These are phyloP conservation scores for Glomus cerebriforme DNA, from an alignment of 192 early-diverging fungal genomes.

Conservation along the genomic window DNA sequence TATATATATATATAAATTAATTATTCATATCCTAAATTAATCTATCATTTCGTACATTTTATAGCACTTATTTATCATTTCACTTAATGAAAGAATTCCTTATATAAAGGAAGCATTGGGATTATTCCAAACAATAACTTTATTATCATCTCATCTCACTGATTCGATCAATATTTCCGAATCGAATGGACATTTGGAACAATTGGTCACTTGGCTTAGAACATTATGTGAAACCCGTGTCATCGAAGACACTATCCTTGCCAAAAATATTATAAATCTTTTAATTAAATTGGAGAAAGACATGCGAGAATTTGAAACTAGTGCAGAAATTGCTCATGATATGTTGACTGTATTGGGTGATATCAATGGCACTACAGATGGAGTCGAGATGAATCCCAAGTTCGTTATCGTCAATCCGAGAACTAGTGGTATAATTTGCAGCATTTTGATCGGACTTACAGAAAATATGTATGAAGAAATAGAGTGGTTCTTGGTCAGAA, in stretches of 20 bases:
- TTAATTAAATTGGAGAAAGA: constrained; percentile 43
- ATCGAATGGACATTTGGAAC: constrained; percentile 32
- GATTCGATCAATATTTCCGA: constrained; percentile 2
- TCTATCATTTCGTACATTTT: neutral
- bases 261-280: constrained; percentile 44
- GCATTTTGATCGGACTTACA: constrained; percentile 45
- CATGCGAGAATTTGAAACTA: constrained; percentile 35
- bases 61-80: constrained; percentile 38
- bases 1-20: neutral
- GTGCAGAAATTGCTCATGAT: constrained; percentile 39
- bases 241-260: constrained; percentile 44
- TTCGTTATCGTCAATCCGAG: constrained; percentile 50
- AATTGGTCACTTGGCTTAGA: constrained; percentile 46
- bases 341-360: constrained; percentile 27
- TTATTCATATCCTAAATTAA: neutral
- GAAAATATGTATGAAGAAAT: constrained; percentile 50
- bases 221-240: constrained; percentile 43
- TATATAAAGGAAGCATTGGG: constrained; percentile 50
- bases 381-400: constrained; percentile 24
- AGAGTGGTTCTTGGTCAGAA: constrained; percentile 49
- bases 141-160: constrained; percentile 40
- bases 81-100: constrained; percentile 43
- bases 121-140: constrained; percentile 41
- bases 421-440: constrained; percentile 37
- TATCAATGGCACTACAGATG: constrained; percentile 36